Conservation (phyloP, 2,329 filamentous ascomycete species). For the Epichloe sylvatica region DNA sequence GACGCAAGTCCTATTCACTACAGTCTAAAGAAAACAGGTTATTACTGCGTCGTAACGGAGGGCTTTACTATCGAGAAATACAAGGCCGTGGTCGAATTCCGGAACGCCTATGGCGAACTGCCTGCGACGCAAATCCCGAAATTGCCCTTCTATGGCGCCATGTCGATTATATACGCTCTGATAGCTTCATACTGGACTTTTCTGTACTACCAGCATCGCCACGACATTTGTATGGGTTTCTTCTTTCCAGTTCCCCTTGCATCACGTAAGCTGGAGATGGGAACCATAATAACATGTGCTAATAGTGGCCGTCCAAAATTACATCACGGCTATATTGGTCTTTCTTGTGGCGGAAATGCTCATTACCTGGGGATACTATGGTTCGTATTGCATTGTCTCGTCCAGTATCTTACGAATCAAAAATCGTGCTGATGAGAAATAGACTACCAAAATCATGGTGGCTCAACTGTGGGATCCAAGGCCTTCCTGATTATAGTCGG, state of each 20-base stretch:
- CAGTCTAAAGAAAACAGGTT: slow-evolving; percentile 75
- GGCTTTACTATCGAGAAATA: slow-evolving; percentile 57
- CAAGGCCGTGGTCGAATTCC: slow-evolving; percentile 72
- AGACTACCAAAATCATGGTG: slow-evolving; percentile 89
- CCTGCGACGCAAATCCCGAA: slow-evolving; percentile 93
- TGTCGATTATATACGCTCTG: slow-evolving; percentile 86
- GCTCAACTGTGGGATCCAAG: slow-evolving; percentile 69
- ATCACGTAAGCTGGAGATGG: slow-evolving; percentile 4
- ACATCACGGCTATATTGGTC: slow-evolving; percentile 90
- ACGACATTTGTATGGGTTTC: slow-evolving; percentile 60
- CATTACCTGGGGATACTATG: slow-evolving; percentile 97
- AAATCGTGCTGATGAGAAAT: slow-evolving; percentile 19
- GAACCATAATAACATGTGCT: background rate
- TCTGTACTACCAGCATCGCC: slow-evolving; percentile 84
- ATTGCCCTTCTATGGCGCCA: slow-evolving; percentile 87
- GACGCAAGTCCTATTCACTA: slow-evolving; percentile 65
- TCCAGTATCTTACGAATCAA: background rate
- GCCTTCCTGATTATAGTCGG: slow-evolving; percentile 84
- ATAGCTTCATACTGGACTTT: slow-evolving; percentile 79
- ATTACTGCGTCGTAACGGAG: slow-evolving; percentile 82
- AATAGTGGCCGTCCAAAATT: slow-evolving; percentile 86
- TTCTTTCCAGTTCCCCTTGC: background rate
- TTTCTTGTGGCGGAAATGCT: slow-evolving; percentile 94
- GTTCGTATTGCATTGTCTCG: slow-evolving; percentile 29
- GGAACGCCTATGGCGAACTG: slow-evolving; percentile 92